Evolutionary conservation across 75 land plant genomes (phyloP), one percentile per base, ranked within the genome.

Genomic region (Pinus albicaulis): DNA sequence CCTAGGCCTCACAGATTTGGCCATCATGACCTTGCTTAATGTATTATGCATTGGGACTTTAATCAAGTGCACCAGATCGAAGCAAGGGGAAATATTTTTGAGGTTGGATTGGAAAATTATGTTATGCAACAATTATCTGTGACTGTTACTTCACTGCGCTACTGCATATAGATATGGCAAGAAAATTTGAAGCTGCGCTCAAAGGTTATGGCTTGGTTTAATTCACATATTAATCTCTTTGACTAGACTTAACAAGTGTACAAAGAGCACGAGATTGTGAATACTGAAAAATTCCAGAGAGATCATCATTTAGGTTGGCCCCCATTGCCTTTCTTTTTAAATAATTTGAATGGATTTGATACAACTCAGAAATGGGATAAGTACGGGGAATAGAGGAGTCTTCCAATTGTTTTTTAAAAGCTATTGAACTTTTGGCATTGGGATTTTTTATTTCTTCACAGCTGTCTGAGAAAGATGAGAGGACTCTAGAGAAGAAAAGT

Each of bases 401-500:
- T 53, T 71, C 24, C 24, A 4, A 14, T 23, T 28, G 41, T 71
- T 23, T 25, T 11, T 55, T 71, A 53, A 71, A 71, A 12, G 22
- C 20, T 24, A 24, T 22, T 71, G 73, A 12, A 12, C 73, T 71
- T 71, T 24, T 71, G 28, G 53, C 31, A n/a, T 55, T 71, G 22
- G 56, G 23, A 23, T 8, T 3, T 53, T 71, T 24, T 23, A 48
- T n/a, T 55, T 48, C 73, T 53, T 22, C 26, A 22, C 56, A 4
- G 56, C 10, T 5, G 15, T 13, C 23, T 71, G 23, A 55, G 56
- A 71, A 55, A 55, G 4, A 24, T 31, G 6, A 8, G 73, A 22
- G 15, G 55, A 44, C 22, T 71, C 55, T 71, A 56, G 73, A 71
- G 73, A 71, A 52, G 55, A 55, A 44, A 71, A 71, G 41, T 31